A percentile compares a stretch with the other conserved stretches of the same genome.
Conservation (phyloP, 768 basidiomycete species). For the Lyophyllum shimeji region DNA sequence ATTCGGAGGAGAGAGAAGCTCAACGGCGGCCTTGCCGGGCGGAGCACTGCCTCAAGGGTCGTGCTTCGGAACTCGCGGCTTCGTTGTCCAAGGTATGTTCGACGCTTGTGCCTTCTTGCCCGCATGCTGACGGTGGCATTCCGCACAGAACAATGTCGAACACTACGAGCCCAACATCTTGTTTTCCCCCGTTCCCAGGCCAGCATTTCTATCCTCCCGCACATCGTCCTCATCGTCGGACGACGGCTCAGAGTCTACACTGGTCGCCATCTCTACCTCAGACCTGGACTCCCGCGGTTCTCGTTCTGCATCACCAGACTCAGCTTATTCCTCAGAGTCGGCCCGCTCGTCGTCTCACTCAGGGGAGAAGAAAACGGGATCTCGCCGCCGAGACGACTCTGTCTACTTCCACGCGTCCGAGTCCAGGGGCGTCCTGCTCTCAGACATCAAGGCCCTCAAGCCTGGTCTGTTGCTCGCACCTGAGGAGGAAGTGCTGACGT, state of each 20-base stretch:
- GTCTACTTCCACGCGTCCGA: constrained; percentile 6
- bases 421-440: neutral
- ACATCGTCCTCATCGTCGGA: neutral
- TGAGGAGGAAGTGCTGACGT: constrained; percentile 8
- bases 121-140: neutral
- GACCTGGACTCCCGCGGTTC: neutral
- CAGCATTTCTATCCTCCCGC: neutral
- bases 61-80: neutral
- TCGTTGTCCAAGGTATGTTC: neutral
- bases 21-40: constrained; percentile 2
- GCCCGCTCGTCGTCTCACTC: neutral
- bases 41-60: constrained; percentile 2
- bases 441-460: constrained; percentile 5
- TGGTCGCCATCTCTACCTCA: neutral
- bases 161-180: neutral
- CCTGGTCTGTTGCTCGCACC: neutral
- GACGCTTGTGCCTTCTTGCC: neutral
- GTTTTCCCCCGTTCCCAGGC: neutral
- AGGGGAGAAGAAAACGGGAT: neutral
- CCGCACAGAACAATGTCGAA: neutral
- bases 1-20: neutral
- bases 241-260: neutral
- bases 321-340: neutral
- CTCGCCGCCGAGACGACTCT: neutral
- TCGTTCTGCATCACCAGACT: neutral